Conservation (phyloP, 2,329 filamentous ascomycete genomes). For the Fusarium sp. region DNA sequence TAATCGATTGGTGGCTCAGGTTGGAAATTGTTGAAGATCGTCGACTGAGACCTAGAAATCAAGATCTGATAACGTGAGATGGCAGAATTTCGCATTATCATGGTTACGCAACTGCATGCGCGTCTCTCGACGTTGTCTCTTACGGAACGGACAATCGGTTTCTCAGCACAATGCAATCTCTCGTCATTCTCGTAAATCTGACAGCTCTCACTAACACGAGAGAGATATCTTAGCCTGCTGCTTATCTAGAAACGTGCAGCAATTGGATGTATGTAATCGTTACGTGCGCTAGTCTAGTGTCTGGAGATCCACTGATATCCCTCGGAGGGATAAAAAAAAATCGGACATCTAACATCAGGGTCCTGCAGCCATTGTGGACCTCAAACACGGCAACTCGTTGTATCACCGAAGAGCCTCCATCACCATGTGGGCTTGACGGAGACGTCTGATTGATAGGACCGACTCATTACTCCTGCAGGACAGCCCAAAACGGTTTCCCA, state of each 20-base stretch:
- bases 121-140: not conserved
- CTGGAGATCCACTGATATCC: constrained; percentile 28
- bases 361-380: constrained; percentile 33
- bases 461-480: constrained; percentile 21
- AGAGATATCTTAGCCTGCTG: constrained; percentile 4
- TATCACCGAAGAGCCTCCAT: constrained; percentile 42
- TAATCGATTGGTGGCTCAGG: not conserved
- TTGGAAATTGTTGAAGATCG: not conserved
- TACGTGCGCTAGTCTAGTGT: constrained; percentile 34
- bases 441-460: constrained; percentile 32
- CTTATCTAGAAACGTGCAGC: constrained; percentile 22
- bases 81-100: not conserved
- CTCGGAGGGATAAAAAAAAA: constrained; percentile 1
- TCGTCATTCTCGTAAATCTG: constrained; percentile 1
- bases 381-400: constrained; percentile 19
- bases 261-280: constrained; percentile 37
- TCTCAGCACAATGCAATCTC: not conserved
- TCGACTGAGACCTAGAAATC: not conserved
- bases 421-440: constrained; percentile 37
- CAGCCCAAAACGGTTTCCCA: constrained; percentile 14
- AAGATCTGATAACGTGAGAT: not conserved
- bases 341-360: constrained; percentile 30
- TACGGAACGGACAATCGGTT: not conserved
- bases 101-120: not conserved
- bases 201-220: not conserved